Percentiles rank a stretch among this genome's conserved stretches.
Conservation (phyloP, 2,329 filamentous ascomycete genomes). For the Keithomyces neogunnii region DNA sequence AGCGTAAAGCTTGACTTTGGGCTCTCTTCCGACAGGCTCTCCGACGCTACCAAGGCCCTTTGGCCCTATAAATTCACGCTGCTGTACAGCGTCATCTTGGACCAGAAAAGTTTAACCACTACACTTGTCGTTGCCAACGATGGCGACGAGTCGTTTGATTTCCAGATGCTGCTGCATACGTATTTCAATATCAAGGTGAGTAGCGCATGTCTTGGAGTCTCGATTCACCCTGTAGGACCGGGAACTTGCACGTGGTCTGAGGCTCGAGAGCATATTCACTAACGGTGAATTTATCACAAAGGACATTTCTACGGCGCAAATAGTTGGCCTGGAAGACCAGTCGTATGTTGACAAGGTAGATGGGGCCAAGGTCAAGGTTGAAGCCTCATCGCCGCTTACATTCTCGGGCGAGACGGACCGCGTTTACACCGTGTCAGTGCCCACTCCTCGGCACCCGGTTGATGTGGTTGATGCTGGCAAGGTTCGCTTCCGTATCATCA, state of each 20-base stretch:
- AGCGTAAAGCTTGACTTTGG: slow-evolving; percentile 95
- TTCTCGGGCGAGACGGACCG: slow-evolving; percentile 80
- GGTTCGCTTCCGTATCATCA: slow-evolving; percentile 62
- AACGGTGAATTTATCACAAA: slow-evolving; percentile 25
- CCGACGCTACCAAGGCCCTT: slow-evolving; percentile 55
- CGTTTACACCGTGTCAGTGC: slow-evolving; percentile 62
- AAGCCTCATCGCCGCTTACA: slow-evolving; percentile 52
- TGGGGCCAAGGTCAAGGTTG: slow-evolving; percentile 53
- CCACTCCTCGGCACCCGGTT: slow-evolving; percentile 48
- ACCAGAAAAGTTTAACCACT: slow-evolving; percentile 66
- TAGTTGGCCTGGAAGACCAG: slow-evolving; percentile 69
- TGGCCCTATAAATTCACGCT: slow-evolving; percentile 88
- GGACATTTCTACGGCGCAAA: slow-evolving; percentile 67
- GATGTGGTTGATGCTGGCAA: slow-evolving; percentile 54
- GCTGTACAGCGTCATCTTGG: slow-evolving; percentile 86
- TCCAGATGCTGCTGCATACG: slow-evolving; percentile 84
- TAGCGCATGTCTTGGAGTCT: slow-evolving; percentile 6
- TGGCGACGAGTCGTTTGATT: slow-evolving; percentile 74
- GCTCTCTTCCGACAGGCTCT: slow-evolving; percentile 65
- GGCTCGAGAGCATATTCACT: not conserved
- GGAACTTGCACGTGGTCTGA: not conserved
- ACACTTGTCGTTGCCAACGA: slow-evolving; percentile 85
- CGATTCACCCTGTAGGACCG: no score
- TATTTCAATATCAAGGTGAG: slow-evolving; percentile 76
- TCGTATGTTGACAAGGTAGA: slow-evolving; percentile 80